Evolutionary conservation across 768 basidiomycete species (phyloP).

Genomic region (Tylopilus sp.): DNA sequence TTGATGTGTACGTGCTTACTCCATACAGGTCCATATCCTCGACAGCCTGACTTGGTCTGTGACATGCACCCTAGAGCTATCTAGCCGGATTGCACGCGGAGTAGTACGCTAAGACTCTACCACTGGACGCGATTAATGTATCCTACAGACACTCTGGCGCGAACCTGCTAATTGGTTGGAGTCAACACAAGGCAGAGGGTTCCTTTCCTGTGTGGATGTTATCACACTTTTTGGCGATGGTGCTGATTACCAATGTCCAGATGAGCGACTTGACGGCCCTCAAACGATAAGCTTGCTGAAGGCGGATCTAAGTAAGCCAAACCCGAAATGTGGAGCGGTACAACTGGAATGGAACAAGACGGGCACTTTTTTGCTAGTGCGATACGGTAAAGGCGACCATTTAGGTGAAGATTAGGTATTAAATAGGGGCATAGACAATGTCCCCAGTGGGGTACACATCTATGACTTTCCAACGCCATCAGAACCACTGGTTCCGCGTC

Average conservation of each 20-base stretch:
- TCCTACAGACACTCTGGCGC: constrained; percentile 70
- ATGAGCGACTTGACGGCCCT: constrained; percentile 60
- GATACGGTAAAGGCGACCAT: constrained; percentile 53
- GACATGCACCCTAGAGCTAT: constrained; percentile 59
- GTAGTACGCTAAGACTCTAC: constrained; percentile 44
- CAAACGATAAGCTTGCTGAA: constrained; percentile 49
- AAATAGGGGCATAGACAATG: constrained; percentile 44
- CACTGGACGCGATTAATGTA: background rate
- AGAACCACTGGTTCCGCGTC: constrained; percentile 53
- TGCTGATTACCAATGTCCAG: constrained; percentile 33
- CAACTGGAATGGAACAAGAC: constrained; percentile 82
- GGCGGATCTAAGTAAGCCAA: constrained; percentile 57
- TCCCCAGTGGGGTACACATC: constrained; percentile 62
- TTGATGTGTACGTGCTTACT: constrained; percentile 1
- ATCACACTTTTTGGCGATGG: background rate
- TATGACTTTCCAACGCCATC: constrained; percentile 67
- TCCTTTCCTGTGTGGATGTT: constrained; percentile 68
- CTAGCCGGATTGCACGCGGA: constrained; percentile 50
- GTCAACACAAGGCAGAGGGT: constrained; percentile 79
- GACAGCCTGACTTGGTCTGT: constrained; percentile 75
- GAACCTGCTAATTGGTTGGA: constrained; percentile 86
- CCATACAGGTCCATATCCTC: constrained; percentile 63
- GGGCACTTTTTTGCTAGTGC: constrained; percentile 68
- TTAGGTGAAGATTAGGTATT: background rate
- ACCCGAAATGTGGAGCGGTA: constrained; percentile 62